Conservation (phyloP, 768 basidiomycete genomes). For the Tricholoma furcatifolium region DNA sequence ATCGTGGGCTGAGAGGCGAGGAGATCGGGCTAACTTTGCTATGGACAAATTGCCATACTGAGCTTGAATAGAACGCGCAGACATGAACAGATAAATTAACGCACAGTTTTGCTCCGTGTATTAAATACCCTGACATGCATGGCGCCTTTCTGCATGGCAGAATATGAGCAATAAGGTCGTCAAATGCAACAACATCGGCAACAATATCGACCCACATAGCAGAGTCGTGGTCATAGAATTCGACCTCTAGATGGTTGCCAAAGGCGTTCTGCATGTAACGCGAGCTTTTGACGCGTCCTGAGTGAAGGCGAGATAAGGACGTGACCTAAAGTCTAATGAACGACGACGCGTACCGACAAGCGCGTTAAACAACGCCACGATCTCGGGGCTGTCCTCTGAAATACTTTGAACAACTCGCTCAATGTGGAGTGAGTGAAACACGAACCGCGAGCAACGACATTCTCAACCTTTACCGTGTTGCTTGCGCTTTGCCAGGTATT, state of each 20-base stretch:
- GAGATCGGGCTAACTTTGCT: conserved; percentile 40
- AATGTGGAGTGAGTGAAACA: not conserved
- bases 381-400: conserved; percentile 38
- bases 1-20: conserved; percentile 21
- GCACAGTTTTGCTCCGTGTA: conserved; percentile 56
- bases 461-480: conserved; percentile 50
- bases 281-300: conserved; percentile 53
- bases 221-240: conserved; percentile 51
- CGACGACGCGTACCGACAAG: conserved; percentile 45
- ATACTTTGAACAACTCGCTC: not conserved
- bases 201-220: conserved; percentile 38
- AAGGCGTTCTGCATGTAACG: conserved; percentile 38
- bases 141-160: conserved; percentile 54
- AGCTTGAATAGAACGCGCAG: not conserved
- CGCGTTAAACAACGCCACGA: conserved; percentile 54
- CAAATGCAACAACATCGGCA: not conserved
- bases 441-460: conserved; percentile 40
- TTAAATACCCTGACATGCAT: conserved; percentile 62
- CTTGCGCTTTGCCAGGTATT: conserved; percentile 27
- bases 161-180: not conserved
- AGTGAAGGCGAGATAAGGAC: not conserved
- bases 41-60: not conserved
- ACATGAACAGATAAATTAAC: conserved; percentile 24
- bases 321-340: not conserved
- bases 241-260: conserved; percentile 46